Percentiles rank a stretch among this genome's conserved stretches.
These are phyloP conservation scores for Berkeleyomyces rouxiae DNA, from an alignment of 2,329 filamentous ascomycete genomes.

Conservation along the genomic window DNA sequence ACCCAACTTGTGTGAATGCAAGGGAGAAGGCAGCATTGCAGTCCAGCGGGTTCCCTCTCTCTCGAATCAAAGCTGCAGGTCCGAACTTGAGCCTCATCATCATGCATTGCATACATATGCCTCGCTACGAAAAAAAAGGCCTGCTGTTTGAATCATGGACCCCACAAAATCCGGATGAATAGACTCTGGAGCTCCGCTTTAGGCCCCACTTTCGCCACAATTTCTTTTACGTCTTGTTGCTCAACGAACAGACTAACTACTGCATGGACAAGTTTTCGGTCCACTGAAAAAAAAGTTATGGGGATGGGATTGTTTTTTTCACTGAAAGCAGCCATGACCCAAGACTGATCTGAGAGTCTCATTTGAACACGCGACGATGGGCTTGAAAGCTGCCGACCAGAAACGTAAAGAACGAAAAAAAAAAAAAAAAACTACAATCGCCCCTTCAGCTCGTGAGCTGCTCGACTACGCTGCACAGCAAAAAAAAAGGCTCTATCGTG, in stretches of 20 bases:
- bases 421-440: background rate
- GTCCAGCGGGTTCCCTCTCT: too few species aligned
- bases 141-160: background rate
- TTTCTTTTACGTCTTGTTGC: background rate
- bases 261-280: background rate
- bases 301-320: background rate
- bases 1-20: too few species aligned
- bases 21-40: too few species aligned
- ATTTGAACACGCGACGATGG: background rate
- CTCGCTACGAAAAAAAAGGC: background rate
- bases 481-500: too few species aligned
- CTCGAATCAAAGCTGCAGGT: background rate
- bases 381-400: background rate
- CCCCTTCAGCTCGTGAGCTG: too few species aligned
- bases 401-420: background rate
- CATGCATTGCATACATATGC: background rate
- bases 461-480: too few species aligned
- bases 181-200: background rate
- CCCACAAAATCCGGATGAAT: background rate
- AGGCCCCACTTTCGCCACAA: background rate
- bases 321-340: background rate
- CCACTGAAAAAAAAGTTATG: background rate
- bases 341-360: background rate
- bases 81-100: background rate
- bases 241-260: background rate